Evolutionary conservation across 192 early-diverging fungal species (phyloP).

Genomic region (Paraglomus brasilianum): DNA sequence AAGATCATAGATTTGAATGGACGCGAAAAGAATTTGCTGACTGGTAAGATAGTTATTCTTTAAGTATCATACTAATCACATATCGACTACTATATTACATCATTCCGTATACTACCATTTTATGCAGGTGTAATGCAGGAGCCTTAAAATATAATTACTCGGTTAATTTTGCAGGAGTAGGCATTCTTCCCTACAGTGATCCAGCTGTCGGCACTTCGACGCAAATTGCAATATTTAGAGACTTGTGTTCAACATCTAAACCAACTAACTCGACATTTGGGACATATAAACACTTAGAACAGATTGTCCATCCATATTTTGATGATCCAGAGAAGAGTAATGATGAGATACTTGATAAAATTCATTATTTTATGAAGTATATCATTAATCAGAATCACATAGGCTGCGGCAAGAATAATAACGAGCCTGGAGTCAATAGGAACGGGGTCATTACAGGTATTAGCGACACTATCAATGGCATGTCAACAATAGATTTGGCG

Average conservation of each 20-base stretch:
- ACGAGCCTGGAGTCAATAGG: not conserved
- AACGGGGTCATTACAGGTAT: too few species aligned
- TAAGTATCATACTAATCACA: not conserved
- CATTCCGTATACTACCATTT: not conserved
- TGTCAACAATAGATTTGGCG: too few species aligned
- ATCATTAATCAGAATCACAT: not conserved
- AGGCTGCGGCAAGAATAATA: not conserved
- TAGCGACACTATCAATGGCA: too few species aligned
- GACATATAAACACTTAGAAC: slow-evolving; percentile 38
- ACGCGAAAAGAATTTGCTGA: slow-evolving; percentile 78
- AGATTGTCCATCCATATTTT: slow-evolving; percentile 56
- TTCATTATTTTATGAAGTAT: slow-evolving; percentile 38
- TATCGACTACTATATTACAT: not conserved
- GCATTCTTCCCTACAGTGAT: slow-evolving; percentile 45
- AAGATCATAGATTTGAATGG: slow-evolving; percentile 96
- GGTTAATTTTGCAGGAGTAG: slow-evolving; percentile 65
- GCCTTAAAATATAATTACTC: slow-evolving; percentile 65
- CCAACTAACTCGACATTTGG: not conserved
- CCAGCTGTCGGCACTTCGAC: slow-evolving; percentile 61
- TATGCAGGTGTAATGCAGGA: slow-evolving; percentile 43
- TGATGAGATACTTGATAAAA: slow-evolving; percentile 35
- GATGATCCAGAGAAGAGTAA: slow-evolving; percentile 36
- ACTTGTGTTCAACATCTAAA: not conserved
- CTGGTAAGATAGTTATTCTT: slow-evolving; percentile 52
- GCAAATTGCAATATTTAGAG: slow-evolving; percentile 70